These are phyloP conservation scores for Iris pallida DNA, from an alignment of 116 monocot genomes.

Conservation along the genomic window DNA sequence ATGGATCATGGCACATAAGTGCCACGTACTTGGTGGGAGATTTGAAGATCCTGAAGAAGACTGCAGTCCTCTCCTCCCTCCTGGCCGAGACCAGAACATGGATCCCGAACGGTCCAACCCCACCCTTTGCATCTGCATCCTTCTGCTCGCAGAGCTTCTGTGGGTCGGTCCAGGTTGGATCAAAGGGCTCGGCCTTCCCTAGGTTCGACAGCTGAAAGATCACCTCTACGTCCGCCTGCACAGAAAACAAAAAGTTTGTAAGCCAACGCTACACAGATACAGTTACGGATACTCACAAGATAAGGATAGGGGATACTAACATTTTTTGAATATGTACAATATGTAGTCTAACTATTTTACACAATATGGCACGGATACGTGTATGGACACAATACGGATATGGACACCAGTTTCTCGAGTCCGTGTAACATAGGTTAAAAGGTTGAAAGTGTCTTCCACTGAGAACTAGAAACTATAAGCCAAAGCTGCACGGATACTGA, in stretches of 20 bases:
- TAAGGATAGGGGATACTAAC: too few species aligned
- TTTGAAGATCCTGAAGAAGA: constrained; percentile 64
- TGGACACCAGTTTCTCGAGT: too few species aligned
- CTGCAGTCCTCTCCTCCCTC: constrained; percentile 35
- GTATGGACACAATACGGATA: too few species aligned
- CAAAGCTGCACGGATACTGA: too few species aligned
- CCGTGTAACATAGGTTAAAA: too few species aligned
- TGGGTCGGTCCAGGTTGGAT: constrained; percentile 44
- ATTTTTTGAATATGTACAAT: too few species aligned
- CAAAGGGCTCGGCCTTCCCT: constrained; percentile 39
- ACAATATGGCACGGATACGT: too few species aligned
- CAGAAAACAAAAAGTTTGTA: neutral
- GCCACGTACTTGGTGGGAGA: constrained; percentile 3
- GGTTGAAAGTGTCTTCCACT: too few species aligned
- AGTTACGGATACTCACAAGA: too few species aligned
- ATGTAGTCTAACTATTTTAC: too few species aligned
- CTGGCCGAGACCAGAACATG: constrained; percentile 38
- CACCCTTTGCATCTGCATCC: constrained; percentile 28
- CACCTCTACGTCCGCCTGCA: constrained; percentile 64
- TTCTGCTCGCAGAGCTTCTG: constrained; percentile 37
- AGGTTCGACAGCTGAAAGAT: constrained; percentile 33
- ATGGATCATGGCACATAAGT: constrained; percentile 65
- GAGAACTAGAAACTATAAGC: too few species aligned
- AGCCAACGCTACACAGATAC: too few species aligned
- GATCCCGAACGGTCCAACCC: constrained; percentile 64